Evolutionary conservation across 345 rosid genomes (phyloP), one percentile per base, ranked within the genome.

Genomic region (Kernera saxatilis): DNA sequence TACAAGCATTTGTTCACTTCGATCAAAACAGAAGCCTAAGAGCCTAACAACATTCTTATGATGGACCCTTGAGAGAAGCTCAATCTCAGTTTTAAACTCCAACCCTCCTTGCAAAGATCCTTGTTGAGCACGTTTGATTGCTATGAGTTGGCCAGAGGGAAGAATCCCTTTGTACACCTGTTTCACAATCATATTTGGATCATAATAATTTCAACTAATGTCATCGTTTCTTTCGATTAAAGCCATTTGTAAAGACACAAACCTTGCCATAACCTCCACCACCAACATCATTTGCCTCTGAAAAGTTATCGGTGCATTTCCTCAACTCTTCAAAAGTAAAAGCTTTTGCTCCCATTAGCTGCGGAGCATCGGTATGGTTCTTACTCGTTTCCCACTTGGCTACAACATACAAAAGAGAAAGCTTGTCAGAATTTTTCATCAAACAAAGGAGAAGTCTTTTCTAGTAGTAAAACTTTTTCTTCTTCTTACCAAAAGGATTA

Each of bases 211-310:
- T 3, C 17, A 15, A 9, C 9, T 44, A 54, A 30, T 0, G 4
- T 0, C 29, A 43, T 33, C 64, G 8, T 3, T 61, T 2, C 7
- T n/a, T 60, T 60, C 33, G 29, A 0, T 1, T 40, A 0, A 53
- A 12, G 22, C 1, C 43, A 53, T 27, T 5, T 5, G 6, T 10
- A 26, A 27, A 26, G 7, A 52, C 60, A 66, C 56, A 44, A 59
- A 87, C 96, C 91, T 91, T 86, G 49, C 98, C 98, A 71, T 89
- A 91, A 37, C 96, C 98, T n/a, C 98, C 97, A 8, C 87, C 85
- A 19, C 99, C 95, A 52, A 89, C 56, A 46, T 71, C 84, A 61
- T 81, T 89, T 73, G 86, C 72, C 7, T 87, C 86, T 18, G 92
- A 84, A 81, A 93, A 93, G 36, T 84, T 82, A 53, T 80, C 77